Percentiles rank a stretch among this genome's conserved stretches.
Evolutionary conservation across 805 yeast species (phyloP).

Genomic region (Spathaspora gorwiae): DNA sequence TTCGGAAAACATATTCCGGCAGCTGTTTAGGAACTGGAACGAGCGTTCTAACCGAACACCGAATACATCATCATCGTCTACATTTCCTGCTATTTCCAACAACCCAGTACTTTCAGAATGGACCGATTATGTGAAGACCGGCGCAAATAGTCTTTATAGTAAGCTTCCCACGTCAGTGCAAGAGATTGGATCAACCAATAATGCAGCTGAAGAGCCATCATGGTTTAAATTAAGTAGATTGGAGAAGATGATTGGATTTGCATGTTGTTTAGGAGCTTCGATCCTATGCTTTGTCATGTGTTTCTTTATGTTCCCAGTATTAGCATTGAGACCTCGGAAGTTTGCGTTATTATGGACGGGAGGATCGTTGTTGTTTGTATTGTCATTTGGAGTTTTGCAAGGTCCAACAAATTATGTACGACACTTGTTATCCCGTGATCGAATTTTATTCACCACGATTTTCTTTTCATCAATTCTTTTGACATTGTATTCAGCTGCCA

Average conservation of each 20-base stretch:
- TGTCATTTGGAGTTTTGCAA: conserved; percentile 86
- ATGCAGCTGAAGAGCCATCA: conserved; percentile 53
- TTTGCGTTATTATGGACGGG: conserved; percentile 88
- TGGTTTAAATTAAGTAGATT: conserved; percentile 75
- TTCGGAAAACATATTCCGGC: conserved; percentile 30
- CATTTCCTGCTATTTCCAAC: conserved; percentile 3
- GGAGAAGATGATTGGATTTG: conserved; percentile 76
- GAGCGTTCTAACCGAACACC: conserved; percentile 7
- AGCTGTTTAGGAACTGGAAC: conserved; percentile 32
- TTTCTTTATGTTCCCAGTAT: conserved; percentile 79
- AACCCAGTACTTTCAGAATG: conserved; percentile 35
- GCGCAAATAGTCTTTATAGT: conserved; percentile 56
- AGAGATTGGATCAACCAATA: conserved; percentile 32
- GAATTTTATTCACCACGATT: conserved; percentile 75
- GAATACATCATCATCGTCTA: background rate
- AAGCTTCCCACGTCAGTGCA: conserved; percentile 49
- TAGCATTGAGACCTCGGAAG: conserved; percentile 85
- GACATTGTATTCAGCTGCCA: conserved; percentile 74
- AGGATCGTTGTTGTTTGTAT: conserved; percentile 81
- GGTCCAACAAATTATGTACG: conserved; percentile 80
- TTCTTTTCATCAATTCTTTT: conserved; percentile 76
- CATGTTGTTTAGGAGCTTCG: conserved; percentile 71
- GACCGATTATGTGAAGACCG: conserved; percentile 38
- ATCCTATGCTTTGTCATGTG: conserved; percentile 79
- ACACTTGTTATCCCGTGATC: conserved; percentile 69